Evolutionary conservation across 148 eudicot species (phyloP), one percentile per base, ranked within the genome.

Genomic region (Vaccinium myrtillus): DNA sequence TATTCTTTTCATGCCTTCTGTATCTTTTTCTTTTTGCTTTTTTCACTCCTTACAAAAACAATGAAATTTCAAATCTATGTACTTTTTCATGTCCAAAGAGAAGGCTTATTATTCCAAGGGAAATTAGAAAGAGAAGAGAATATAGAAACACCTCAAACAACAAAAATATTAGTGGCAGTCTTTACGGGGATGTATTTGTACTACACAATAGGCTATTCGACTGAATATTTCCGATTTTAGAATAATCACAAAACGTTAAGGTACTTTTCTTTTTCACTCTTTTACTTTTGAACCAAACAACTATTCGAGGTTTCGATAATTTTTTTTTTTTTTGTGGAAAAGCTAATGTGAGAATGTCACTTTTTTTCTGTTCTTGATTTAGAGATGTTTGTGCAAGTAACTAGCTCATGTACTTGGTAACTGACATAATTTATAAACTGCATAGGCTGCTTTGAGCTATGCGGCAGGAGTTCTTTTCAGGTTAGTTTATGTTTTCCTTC

Each of bases 371-470:
- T 70, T 19, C 55, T 43, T 59, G 6, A 19, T 19, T 14, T 8
- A 75, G 21, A 75, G 8, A 21, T 32, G n/a, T 85, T 36, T 59
- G 13, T 58, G 58, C 16, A 77, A 81, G 50, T 55, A 13, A 16
- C 51, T 16, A 16, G 67, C n/a, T 85, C 30, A 65, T 76, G 55
- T 77, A 65, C 65, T 84, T 59, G 48, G 83, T 89, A 25, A 85
- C 61, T 27, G 53, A 43, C 58, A 81, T 76, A 48, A 78, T 86
- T 63, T 78, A 43, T 81, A 32, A 84, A 56, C 76, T 86, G 82
- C 82, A 23, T 84, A 97, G 99, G 96, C 99, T 89, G 95, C 98
- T 80, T 84, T 95, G 87, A 97, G 99, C 90, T 97, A 97, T 90
- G 96, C 93, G 63, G 80, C 85, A 30, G 99, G 99, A 85, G 99